Base-by-base conservation (phyloP, 1,284 basidiomycete genomes). In the Rhodofomes roseus region DNA sequence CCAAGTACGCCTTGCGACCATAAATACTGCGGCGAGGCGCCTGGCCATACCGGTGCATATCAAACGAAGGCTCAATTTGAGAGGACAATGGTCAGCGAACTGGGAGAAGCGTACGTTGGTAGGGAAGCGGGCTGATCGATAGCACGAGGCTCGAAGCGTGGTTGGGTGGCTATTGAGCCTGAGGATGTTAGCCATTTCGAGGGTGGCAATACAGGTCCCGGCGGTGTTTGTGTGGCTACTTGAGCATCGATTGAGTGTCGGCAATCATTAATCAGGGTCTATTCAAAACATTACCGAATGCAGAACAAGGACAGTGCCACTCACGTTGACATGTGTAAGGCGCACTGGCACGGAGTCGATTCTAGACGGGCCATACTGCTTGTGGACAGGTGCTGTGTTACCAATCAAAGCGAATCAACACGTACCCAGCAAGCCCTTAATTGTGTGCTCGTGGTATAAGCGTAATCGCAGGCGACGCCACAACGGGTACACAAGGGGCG, bases 121-220 rank as follows among this genome's bases (percentile, higher is more conserved):
- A 31, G 50, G 50, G 16, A 37, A 52, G 48, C 50, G 50, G 50
- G 12, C 4, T 52, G 50, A 52, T 52, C 50, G 50, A 51, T 52
- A 52, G 22, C 46, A 48, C 25, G 46, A 48, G 46, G 46, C 46
- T 14, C 46, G 25, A 27, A 23, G 46, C 46, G 46, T 48, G 46
- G 11, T 39, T 29, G 46, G 4, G 46, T 16, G 46, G 46, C 46
- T 25, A 48, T 25, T n/a, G n/a, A n/a, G n/a, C n/a, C n/a, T 27
- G 46, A 23, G 16, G 46, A 48, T 29, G 46, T 7, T 20, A 14
- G 29, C 46, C 46, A 48, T 14, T 12, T 20, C 16, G 9, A 12
- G 23, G 20, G 46, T 29, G 14, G 46, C 46, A 11, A 1, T 29
- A 48, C 29, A 29, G 46, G 46, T 27, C 27, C 46, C 23, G 25